Base-by-base conservation (phyloP, 164 flowering plant species). In the Macadamia integrifolia region DNA sequence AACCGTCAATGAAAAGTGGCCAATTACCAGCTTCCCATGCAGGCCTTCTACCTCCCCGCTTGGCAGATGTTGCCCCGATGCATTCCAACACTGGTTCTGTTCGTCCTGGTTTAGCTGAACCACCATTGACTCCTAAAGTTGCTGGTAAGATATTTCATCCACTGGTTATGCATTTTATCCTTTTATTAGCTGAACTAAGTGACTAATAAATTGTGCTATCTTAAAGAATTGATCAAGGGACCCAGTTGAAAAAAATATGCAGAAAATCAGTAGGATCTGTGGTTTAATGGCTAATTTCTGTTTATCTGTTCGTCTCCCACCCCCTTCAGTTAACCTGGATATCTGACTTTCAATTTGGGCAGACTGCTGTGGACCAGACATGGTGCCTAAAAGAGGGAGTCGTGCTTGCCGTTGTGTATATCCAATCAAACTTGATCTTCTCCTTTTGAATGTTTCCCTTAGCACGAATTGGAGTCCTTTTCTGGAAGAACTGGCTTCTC, bases 401-500 rank as follows among this genome's bases (percentile, higher is more conserved):
- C 75, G 48, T 48, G 84, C 73, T 71, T 88, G 93, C 79, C 88
- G 82, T 30, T 88, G 93, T 74, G 93, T 83, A 10, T 88, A 86
- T 80, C 93, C 93, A 48, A 80, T 88, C 53, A 85, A 83, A 82
- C 69, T 88, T 71, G 88, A 88, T 71, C 80, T 88, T 71, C 82
- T 86, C 65, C 87, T 88, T 31, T 40, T 81, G 62, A 86, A 85
- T 67, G 85, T 85, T 30, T 84, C 92, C 6, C 78, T 76, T 46
- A 83, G 75, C 59, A 85, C 86, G 13, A 71, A 82, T 70, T 83
- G 87, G 90, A 84, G 70, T 69, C 60, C 69, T 61, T 81, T 88
- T 74, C 81, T 86, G 2, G 68, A 73, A 61, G 81, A 86, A 48
- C 77, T 88, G 62, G 86, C 90, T 74, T 69, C 80, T 18, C 82